Conservation (phyloP, 208 protist species). For the Porcisia deanei region DNA sequence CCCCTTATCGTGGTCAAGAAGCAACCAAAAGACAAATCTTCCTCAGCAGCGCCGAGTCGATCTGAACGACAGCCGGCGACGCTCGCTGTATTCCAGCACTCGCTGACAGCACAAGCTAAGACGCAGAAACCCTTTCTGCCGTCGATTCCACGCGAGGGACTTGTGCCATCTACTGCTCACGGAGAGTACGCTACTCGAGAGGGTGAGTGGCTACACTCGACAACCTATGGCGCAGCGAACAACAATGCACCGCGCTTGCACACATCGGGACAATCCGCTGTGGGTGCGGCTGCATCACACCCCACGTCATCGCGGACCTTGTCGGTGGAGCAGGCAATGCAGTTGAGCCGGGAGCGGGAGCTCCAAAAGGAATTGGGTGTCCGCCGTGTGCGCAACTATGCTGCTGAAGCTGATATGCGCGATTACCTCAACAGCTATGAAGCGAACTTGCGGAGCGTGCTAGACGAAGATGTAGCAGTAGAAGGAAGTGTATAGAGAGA, state of each 20-base stretch:
- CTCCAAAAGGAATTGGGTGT: slow-evolving; percentile 32
- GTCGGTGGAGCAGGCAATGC: slow-evolving; percentile 31
- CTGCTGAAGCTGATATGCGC: slow-evolving; percentile 33
- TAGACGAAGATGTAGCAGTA: slow-evolving; percentile 4
- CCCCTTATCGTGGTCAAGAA: not conserved
- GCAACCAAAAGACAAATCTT: not conserved
- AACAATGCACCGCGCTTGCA: not conserved
- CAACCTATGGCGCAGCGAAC: not conserved
- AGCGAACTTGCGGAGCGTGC: slow-evolving; percentile 17
- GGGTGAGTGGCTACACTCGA: not conserved
- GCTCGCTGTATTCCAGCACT: slow-evolving; percentile 9
- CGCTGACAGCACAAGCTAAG: slow-evolving; percentile 11
- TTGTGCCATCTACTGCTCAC: slow-evolving; percentile 9
- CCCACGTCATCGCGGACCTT: not conserved
- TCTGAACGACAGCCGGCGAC: not conserved
- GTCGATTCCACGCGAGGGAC: slow-evolving; percentile 20
- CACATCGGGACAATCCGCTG: not conserved
- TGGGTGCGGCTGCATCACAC: not conserved
- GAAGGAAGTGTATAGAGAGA: not conserved
- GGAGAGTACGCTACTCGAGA: not conserved
- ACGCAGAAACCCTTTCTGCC: slow-evolving; percentile 14
- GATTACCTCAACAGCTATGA: slow-evolving; percentile 32
- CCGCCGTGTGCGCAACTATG: slow-evolving; percentile 30
- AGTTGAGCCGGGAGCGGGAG: slow-evolving; percentile 23
- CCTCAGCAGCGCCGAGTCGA: not conserved